A percentile compares a stretch with the other conserved stretches of the same genome.
Evolutionary conservation across 306 rosid species (phyloP).

Genomic region (Datisca glomerata): DNA sequence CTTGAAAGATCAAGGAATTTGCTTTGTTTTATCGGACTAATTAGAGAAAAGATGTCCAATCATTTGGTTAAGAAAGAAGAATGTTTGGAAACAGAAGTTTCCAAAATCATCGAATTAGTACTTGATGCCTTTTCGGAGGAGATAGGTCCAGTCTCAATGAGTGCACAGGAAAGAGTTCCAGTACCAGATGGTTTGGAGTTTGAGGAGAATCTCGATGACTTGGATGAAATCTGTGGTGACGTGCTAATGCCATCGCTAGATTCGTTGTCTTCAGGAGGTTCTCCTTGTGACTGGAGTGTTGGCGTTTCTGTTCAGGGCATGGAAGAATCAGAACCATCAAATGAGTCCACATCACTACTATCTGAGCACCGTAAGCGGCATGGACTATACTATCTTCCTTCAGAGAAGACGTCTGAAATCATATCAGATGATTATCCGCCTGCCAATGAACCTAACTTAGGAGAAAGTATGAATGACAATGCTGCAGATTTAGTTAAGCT

Average conservation of each 20-base stretch:
- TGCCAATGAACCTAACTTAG: constrained; percentile 50
- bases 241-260: constrained; percentile 34
- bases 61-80: constrained; percentile 22
- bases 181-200: constrained; percentile 71
- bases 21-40: constrained; percentile 48
- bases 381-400: constrained; percentile 78
- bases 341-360: constrained; percentile 64
- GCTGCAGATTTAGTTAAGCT: constrained; percentile 62
- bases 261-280: constrained; percentile 30
- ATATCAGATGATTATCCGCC: constrained; percentile 56
- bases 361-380: constrained; percentile 79
- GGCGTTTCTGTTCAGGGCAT: constrained; percentile 25
- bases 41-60: constrained; percentile 32
- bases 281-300: constrained; percentile 17
- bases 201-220: constrained; percentile 59
- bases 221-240: constrained; percentile 48
- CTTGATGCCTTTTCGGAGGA: constrained; percentile 42
- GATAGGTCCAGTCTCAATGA: constrained; percentile 66
- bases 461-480: constrained; percentile 24
- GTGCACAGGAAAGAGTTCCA: constrained; percentile 71
- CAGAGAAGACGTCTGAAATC: constrained; percentile 53
- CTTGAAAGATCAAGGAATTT: constrained; percentile 67
- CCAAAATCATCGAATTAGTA: constrained; percentile 32
- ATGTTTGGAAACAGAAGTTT: constrained; percentile 23
- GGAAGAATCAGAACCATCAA: constrained; percentile 41